A percentile compares a stretch with the other conserved stretches of the same genome.
Conservation (phyloP, 1,284 basidiomycete genomes). For the Ustilago loliicola region DNA sequence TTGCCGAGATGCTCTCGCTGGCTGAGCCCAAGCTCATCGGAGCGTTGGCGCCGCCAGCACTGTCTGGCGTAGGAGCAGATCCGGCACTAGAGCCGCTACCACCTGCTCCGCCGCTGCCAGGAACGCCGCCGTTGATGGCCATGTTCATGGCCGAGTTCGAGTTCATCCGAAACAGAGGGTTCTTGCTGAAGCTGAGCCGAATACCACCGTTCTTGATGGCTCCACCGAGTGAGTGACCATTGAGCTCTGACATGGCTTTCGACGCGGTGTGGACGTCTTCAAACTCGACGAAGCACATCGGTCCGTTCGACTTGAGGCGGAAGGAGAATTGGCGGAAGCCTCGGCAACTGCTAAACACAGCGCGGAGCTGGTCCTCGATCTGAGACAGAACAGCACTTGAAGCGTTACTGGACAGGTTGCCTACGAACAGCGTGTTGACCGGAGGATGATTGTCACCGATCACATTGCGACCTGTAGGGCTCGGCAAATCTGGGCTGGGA, state of each 20-base stretch:
- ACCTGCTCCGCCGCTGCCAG: constrained; percentile 8
- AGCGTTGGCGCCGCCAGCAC: background rate
- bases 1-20: constrained; percentile 39
- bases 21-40: constrained; percentile 43
- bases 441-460: constrained; percentile 62
- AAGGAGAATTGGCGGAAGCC: constrained; percentile 94
- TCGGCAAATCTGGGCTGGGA: constrained; percentile 47
- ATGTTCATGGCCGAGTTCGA: constrained; percentile 49
- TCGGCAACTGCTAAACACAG: constrained; percentile 81
- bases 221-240: constrained; percentile 89
- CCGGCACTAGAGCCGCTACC: constrained; percentile 23
- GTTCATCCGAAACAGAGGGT: constrained; percentile 61
- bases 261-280: constrained; percentile 88
- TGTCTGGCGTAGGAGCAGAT: constrained; percentile 15
- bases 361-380: constrained; percentile 85
- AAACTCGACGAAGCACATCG: constrained; percentile 94
- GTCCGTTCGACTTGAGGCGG: constrained; percentile 93
- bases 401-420: constrained; percentile 59
- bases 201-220: constrained; percentile 91
- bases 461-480: constrained; percentile 55
- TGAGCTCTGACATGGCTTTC: constrained; percentile 86
- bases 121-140: constrained; percentile 16
- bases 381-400: constrained; percentile 74
- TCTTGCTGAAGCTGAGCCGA: constrained; percentile 81
- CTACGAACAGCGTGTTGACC: constrained; percentile 63